Conservation (phyloP, 306 rosid species). For the Oxytropis ochrocephala region DNA sequence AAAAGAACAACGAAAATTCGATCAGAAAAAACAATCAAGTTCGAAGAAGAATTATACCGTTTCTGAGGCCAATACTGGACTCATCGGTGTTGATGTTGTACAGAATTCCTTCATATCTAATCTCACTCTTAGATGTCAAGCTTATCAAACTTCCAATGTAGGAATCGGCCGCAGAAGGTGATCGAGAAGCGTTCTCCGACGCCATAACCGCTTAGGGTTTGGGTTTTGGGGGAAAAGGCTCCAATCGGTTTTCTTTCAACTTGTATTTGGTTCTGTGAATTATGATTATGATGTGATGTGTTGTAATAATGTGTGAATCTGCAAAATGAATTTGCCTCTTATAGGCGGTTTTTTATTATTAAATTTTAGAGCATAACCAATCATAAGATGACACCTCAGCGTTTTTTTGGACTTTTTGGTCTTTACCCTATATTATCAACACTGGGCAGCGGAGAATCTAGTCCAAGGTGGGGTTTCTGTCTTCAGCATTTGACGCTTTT, state of each 20-base stretch:
- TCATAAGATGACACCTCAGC: neutral
- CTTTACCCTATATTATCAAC: neutral
- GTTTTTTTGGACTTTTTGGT: neutral
- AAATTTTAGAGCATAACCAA: neutral
- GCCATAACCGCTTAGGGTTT: conserved; percentile 75
- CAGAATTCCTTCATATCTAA: conserved; percentile 72
- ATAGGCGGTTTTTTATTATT: too few species aligned
- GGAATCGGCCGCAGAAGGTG: conserved; percentile 73
- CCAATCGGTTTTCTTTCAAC: conserved; percentile 12
- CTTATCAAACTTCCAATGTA: conserved; percentile 75
- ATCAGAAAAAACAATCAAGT: neutral
- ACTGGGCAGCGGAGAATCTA: neutral
- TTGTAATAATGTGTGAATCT: neutral
- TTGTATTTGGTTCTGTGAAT: too few species aligned
- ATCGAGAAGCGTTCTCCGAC: conserved; percentile 46
- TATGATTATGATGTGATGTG: neutral
- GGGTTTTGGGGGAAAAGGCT: conserved; percentile 17
- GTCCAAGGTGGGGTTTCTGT: neutral
- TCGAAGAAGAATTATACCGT: conserved; percentile 29
- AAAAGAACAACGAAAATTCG: neutral
- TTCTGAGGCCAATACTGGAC: conserved; percentile 73
- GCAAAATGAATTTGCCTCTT: too few species aligned
- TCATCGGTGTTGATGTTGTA: conserved; percentile 71
- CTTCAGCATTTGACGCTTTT: too few species aligned
- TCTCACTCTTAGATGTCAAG: conserved; percentile 79